Conservation (phyloP, 805 yeast genomes). For the Saccharomyces eubayanus region DNA sequence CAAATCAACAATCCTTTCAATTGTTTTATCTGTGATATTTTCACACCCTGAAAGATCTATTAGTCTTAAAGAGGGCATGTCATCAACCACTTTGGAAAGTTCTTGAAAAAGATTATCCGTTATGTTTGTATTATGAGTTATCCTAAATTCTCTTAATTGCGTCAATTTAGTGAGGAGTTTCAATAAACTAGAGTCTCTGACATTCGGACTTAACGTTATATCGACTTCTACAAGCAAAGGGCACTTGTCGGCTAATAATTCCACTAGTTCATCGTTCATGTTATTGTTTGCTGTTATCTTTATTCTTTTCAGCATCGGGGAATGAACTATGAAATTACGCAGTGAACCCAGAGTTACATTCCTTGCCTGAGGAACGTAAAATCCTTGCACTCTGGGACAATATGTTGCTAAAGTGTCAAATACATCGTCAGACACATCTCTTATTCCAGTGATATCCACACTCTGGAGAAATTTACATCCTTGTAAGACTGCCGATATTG, state of each 20-base stretch:
- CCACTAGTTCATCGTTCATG: constrained; percentile 56
- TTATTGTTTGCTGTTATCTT: constrained; percentile 65
- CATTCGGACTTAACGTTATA: constrained; percentile 68
- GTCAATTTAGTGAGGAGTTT: constrained; percentile 50
- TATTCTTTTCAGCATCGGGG: constrained; percentile 73
- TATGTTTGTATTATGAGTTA: constrained; percentile 62
- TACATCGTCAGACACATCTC: constrained; percentile 59
- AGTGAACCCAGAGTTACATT: constrained; percentile 62
- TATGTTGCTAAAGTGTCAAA: constrained; percentile 56
- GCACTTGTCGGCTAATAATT: constrained; percentile 59
- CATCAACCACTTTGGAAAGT: constrained; percentile 25
- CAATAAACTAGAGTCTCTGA: constrained; percentile 56
- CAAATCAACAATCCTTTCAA: constrained; percentile 57
- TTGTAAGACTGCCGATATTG: constrained; percentile 53
- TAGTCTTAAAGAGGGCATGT: constrained; percentile 59
- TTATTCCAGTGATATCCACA: constrained; percentile 78
- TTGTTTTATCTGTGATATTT: constrained; percentile 69
- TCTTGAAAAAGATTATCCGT: constrained; percentile 53
- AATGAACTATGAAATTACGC: constrained; percentile 45
- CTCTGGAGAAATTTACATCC: constrained; percentile 70
- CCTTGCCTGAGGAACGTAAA: constrained; percentile 80
- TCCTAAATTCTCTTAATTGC: constrained; percentile 77
- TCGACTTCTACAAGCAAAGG: constrained; percentile 83
- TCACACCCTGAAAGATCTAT: constrained; percentile 80
- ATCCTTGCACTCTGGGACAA: constrained; percentile 77